Evolutionary conservation across 2,329 filamentous ascomycete genomes (phyloP), one percentile per base, ranked within the genome.

Genomic region (Xylaria sp.): DNA sequence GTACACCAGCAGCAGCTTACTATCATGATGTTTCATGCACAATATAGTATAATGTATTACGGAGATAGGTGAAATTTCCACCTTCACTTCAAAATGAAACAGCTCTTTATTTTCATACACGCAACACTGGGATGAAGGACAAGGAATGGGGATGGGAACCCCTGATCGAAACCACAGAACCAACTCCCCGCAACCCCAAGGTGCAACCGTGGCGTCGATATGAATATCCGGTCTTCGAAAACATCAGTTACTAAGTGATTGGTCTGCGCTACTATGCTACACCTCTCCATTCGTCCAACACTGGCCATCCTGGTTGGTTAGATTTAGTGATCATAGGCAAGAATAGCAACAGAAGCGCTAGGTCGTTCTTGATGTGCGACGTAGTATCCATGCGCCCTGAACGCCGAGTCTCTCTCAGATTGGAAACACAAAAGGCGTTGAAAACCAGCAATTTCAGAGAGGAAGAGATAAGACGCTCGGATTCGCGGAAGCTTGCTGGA

Each of bases 141-240:
- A 42, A 61, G 58, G 58, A 58, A 58, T 49, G 58, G 28, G 9
- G 40, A 51, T 49, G 58, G 28, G 11, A 33, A 44, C 17, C 49
- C 58, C 48, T 42, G 15, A 28, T 56, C 31, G 42, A 61, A 44
- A 61, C 49, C 20, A n/a, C 49, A 48, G 20, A 57, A 48, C n/a
- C 48, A 31, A 38, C n/a, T 53, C 46, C 31, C 38, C 17, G 36
- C 40, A 49, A 49, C 36, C 20, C 6, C 31, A 58, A 33, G 42
- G 56, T 65, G 38, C 26, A 44, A 60, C 57, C 40, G 63, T 60
- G 49, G 57, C 57, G 53, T 63, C 46, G 31, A 44, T 28, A 44
- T 56, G 38, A 38, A 48, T 38, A 46, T 31, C 31, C 36, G 36
- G 40, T 56, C 48, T 23, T 46, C n/a, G 28, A 20, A 56, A 26